Evolutionary conservation across 495 filamentous ascomycete species (phyloP).

Genomic region (Letharia columbiana): DNA sequence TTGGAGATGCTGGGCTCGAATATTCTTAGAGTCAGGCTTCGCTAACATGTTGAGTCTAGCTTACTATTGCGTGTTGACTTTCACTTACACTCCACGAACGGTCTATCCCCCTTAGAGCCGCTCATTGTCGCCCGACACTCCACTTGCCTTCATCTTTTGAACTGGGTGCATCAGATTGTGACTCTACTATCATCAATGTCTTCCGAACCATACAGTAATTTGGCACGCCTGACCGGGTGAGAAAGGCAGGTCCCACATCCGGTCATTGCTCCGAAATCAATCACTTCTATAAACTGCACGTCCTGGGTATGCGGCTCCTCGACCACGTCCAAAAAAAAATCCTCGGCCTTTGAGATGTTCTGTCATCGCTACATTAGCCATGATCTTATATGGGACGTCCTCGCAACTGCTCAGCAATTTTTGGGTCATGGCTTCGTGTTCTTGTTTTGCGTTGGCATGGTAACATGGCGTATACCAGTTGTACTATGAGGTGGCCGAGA

Average conservation of each 20-base stretch:
- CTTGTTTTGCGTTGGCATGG: constrained; percentile 15
- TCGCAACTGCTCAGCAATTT: constrained; percentile 16
- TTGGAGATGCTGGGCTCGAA: too few relatives aligned
- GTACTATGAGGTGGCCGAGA: constrained; percentile 31
- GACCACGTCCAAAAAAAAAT: constrained; percentile 5
- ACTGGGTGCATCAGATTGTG: constrained; percentile 3
- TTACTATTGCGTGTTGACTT: background rate
- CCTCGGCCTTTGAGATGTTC: constrained; percentile 6
- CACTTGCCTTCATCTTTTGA: background rate
- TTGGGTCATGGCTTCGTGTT: constrained; percentile 14
- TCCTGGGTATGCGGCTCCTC: constrained; percentile 14
- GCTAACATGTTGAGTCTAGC: background rate
- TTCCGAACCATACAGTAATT: constrained; percentile 20
- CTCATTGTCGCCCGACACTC: background rate
- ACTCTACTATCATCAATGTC: constrained; percentile 16
- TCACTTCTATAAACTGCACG: constrained; percentile 20
- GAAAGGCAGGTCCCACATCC: constrained; percentile 22
- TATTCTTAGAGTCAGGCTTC: background rate
- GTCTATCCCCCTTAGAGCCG: background rate
- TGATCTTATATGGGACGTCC: constrained; percentile 10
- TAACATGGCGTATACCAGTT: constrained; percentile 27
- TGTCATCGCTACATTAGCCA: constrained; percentile 12
- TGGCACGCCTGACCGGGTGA: constrained; percentile 19
- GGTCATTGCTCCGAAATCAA: constrained; percentile 23
- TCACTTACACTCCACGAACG: background rate